Percentiles rank a stretch among this genome's conserved stretches.
Evolutionary conservation across 2,329 filamentous ascomycete genomes (phyloP).

Genomic region (Penicillium sp.): DNA sequence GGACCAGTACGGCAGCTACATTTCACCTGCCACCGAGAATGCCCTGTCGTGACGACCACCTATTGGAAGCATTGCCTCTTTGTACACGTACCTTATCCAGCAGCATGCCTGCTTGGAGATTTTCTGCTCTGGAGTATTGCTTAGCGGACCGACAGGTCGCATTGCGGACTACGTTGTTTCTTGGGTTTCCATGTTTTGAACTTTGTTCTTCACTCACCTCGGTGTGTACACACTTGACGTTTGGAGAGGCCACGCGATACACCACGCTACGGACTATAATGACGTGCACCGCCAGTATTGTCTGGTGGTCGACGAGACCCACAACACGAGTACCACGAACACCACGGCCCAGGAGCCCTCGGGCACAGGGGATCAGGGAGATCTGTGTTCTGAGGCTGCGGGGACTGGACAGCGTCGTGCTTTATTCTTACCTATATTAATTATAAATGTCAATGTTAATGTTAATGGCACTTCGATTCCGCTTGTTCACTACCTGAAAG

Average conservation of each 20-base stretch:
- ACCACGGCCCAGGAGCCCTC: not conserved
- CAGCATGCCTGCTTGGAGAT: not conserved
- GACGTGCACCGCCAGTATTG: constrained; percentile 18
- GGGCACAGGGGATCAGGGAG: not conserved
- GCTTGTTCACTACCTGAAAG: not conserved
- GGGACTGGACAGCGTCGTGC: not conserved
- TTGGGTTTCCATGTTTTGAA: not conserved
- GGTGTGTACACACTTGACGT: constrained; percentile 5
- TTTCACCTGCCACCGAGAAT: constrained; percentile 16
- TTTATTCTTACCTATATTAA: constrained; percentile 19
- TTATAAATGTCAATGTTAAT: constrained; percentile 25
- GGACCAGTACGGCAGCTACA: constrained; percentile 20
- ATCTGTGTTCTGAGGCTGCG: not conserved
- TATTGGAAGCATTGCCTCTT: not conserved
- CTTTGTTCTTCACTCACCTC: constrained; percentile 3
- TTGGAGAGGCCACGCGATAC: constrained; percentile 8
- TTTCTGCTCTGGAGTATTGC: not conserved
- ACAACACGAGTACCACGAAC: constrained; percentile 13
- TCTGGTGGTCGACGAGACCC: constrained; percentile 12
- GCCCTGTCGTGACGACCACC: constrained; percentile 5
- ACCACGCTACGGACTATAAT: constrained; percentile 19
- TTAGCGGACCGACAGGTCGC: not conserved
- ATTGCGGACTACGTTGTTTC: not conserved
- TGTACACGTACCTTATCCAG: constrained; percentile 1
- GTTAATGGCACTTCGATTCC: constrained; percentile 1